A percentile compares a stretch with the other conserved stretches of the same genome.
These are phyloP conservation scores for Aurantiochytrium sp. DNA, from an alignment of 108 stramenopile species.

Conservation along the genomic window DNA sequence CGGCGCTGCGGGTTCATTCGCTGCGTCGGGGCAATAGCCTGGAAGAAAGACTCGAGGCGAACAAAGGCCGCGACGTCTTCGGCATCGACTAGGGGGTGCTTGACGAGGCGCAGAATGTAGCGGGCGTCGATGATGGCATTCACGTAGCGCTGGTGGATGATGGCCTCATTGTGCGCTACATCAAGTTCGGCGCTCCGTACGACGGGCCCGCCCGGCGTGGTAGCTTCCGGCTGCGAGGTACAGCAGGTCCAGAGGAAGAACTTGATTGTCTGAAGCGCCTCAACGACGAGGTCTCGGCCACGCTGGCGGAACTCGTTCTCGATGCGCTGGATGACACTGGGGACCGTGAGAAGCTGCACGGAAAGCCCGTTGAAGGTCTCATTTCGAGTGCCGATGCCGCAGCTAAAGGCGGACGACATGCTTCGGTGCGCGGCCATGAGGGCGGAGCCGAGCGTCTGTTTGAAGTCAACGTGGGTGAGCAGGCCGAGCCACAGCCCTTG, in stretches of 20 bases:
- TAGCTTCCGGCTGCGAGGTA: not conserved
- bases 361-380: not conserved
- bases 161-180: not conserved
- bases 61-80: not conserved
- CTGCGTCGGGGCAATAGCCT: not conserved
- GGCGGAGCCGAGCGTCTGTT: not conserved
- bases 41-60: not conserved
- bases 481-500: not conserved
- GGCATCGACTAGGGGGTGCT: not conserved
- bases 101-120: not conserved
- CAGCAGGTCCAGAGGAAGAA: not conserved
- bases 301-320: not conserved
- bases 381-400: not conserved
- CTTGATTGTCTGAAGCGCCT: not conserved
- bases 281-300: not conserved
- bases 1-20: constrained; percentile 1
- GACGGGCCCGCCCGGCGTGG: not conserved
- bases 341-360: not conserved
- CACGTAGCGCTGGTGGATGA: not conserved
- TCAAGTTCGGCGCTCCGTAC: not conserved
- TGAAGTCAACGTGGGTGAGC: not conserved
- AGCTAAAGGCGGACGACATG: not conserved
- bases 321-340: not conserved
- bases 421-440: not conserved
- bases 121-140: not conserved